phyloP scores from a whole-genome alignment of 352 stramenopile genomes.

The Globisporangium okanoganense region DNA sequence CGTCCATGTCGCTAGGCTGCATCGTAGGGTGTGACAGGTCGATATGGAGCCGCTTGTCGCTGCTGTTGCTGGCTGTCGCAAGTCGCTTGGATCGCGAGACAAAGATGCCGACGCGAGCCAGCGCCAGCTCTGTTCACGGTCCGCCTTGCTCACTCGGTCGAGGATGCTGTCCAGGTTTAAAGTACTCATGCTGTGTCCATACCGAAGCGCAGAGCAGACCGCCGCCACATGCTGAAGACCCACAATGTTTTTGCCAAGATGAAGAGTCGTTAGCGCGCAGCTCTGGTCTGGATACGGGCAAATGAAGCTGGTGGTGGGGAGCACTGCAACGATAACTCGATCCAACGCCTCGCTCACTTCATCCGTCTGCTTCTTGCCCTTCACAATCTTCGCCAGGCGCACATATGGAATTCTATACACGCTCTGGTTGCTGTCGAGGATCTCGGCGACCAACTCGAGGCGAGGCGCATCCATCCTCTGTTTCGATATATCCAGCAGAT shows the following conservation, averaged over 20 bases:
- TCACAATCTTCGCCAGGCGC: too few relatives aligned
- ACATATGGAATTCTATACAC: too few relatives aligned
- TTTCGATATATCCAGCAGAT: neutral
- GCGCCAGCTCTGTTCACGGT: neutral
- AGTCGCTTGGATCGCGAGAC: too few relatives aligned
- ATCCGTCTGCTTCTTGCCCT: neutral
- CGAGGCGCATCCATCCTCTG: neutral
- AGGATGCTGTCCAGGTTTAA: neutral
- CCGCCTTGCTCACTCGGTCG: neutral
- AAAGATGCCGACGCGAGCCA: too few relatives aligned
- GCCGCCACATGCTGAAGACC: neutral
- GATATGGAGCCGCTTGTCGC: too few relatives aligned
- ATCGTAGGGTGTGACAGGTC: too few relatives aligned
- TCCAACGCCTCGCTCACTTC: neutral
- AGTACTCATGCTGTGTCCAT: neutral
- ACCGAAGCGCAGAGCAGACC: constrained; percentile 4
- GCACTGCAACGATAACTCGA: neutral
- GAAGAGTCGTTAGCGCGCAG: neutral
- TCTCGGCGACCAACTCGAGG: too few relatives aligned
- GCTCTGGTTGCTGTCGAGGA: too few relatives aligned
- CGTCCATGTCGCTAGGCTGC: too few relatives aligned
- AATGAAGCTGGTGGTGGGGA: too few relatives aligned
- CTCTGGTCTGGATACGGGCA: too few relatives aligned
- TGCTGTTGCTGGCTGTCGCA: too few relatives aligned
- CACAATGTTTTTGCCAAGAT: neutral